phyloP scores from a whole-genome alignment of 2,329 filamentous ascomycete species.

The Clarireedia hainanense region DNA sequence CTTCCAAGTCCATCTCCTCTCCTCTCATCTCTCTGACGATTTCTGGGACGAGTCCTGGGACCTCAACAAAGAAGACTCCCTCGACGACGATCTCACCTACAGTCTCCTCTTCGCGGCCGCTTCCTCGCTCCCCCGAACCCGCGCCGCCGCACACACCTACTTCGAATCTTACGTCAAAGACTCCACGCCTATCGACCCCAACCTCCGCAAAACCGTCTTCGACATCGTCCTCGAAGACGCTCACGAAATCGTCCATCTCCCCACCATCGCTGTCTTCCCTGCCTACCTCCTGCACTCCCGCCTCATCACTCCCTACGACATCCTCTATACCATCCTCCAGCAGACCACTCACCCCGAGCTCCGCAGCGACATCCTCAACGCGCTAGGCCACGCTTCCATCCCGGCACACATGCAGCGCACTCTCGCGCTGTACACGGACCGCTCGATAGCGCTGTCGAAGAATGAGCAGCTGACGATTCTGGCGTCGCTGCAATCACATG shows the following conservation, averaged over 20 bases:
- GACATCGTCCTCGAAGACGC: background rate
- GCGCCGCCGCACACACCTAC: background rate
- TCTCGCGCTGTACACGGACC: background rate
- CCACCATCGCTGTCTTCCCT: background rate
- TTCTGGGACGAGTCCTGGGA: background rate
- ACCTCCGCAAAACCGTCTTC: constrained; percentile 6
- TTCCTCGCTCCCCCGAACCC: background rate
- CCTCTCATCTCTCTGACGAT: background rate
- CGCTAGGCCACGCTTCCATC: background rate
- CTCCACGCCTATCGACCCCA: background rate
- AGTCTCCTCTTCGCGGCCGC: background rate
- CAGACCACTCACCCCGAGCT: background rate
- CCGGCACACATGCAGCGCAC: background rate
- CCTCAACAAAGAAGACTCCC: background rate
- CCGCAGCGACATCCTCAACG: background rate
- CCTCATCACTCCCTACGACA: background rate
- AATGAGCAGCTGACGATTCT: background rate
- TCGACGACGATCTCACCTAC: background rate
- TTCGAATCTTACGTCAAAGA: background rate
- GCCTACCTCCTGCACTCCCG: background rate
- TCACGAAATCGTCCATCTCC: background rate
- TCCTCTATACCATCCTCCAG: background rate
- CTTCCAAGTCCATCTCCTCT: constrained; percentile 1
- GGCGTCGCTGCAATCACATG: background rate
- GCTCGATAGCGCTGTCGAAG: background rate